phyloP scores from a whole-genome alignment of 768 basidiomycete species.

The Lentinula boryana region DNA sequence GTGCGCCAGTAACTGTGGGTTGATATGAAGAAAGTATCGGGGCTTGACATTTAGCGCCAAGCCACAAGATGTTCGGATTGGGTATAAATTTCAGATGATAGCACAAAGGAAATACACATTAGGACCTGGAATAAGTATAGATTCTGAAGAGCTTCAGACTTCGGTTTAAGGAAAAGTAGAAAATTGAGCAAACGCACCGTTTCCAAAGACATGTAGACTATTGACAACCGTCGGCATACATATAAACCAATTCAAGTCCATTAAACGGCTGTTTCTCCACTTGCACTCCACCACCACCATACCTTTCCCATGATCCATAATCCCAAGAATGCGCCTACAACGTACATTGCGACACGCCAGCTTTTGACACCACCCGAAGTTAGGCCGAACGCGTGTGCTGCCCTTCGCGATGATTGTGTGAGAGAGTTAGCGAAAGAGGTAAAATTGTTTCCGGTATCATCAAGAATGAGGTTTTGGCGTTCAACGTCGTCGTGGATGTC shows the following conservation, averaged over 20 bases:
- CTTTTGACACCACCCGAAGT: slow-evolving; percentile 62
- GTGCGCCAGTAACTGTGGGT: too few species aligned
- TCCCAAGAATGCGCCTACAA: slow-evolving; percentile 47
- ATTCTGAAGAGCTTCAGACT: too few species aligned
- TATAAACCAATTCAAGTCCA: not conserved
- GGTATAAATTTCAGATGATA: not conserved
- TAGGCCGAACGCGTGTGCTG: slow-evolving; percentile 70
- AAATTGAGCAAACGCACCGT: not conserved
- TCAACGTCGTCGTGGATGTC: slow-evolving; percentile 86
- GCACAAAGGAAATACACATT: not conserved
- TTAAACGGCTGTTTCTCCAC: not conserved
- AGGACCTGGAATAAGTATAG: not conserved
- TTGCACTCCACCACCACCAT: slow-evolving; percentile 39
- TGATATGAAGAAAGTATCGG: not conserved
- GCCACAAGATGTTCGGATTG: not conserved
- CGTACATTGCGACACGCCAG: slow-evolving; percentile 58
- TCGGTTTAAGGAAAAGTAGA: not conserved
- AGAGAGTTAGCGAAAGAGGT: slow-evolving; percentile 57
- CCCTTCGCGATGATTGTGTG: slow-evolving; percentile 61
- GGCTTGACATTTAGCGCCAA: not conserved
- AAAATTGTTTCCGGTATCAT: slow-evolving; percentile 68
- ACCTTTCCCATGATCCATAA: slow-evolving; percentile 54
- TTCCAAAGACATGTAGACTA: not conserved
- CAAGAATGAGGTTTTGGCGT: slow-evolving; percentile 72
- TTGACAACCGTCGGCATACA: not conserved